These are phyloP conservation scores for Tetrapisispora fleetii DNA, from an alignment of 805 yeast genomes.

Conservation along the genomic window DNA sequence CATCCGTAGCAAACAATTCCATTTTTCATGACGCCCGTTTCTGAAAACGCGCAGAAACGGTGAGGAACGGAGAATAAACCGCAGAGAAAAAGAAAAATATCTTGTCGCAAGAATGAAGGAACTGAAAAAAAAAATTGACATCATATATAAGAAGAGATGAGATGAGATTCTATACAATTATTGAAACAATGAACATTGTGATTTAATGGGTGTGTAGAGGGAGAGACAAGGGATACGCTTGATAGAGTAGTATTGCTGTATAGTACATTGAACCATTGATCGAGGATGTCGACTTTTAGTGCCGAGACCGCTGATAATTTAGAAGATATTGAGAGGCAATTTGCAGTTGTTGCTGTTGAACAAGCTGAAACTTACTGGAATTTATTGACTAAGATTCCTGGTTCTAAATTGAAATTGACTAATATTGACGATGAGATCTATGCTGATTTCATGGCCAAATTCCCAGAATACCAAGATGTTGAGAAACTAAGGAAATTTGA, in stretches of 20 bases:
- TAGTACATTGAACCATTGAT: background rate
- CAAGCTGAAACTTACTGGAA: slow-evolving; percentile 95
- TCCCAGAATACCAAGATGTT: slow-evolving; percentile 79
- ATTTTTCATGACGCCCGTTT: too few relatives aligned
- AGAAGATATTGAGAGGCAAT: slow-evolving; percentile 94
- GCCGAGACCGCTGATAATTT: slow-evolving; percentile 91
- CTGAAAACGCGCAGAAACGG: background rate
- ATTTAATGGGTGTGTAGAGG: too few relatives aligned
- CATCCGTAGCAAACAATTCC: too few relatives aligned
- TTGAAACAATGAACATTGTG: too few relatives aligned
- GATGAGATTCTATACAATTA: background rate
- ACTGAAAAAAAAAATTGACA: background rate
- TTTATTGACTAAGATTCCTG: slow-evolving; percentile 60
- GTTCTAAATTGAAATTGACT: slow-evolving; percentile 68
- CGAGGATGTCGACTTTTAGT: slow-evolving; percentile 37
- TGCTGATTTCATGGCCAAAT: slow-evolving; percentile 48
- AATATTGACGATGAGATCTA: slow-evolving; percentile 63
- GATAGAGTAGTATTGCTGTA: too few relatives aligned
- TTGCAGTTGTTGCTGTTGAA: slow-evolving; percentile 93
- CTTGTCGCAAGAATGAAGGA: background rate
- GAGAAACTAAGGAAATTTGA: slow-evolving; percentile 45
- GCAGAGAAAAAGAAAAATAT: too few relatives aligned
- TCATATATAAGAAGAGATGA: background rate
- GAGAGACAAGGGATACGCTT: too few relatives aligned
- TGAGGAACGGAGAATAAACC: too few relatives aligned